Percentiles rank a stretch among this genome's conserved stretches.
Conservation (phyloP, 2,329 filamentous ascomycete genomes). For the Epichloe sp. region DNA sequence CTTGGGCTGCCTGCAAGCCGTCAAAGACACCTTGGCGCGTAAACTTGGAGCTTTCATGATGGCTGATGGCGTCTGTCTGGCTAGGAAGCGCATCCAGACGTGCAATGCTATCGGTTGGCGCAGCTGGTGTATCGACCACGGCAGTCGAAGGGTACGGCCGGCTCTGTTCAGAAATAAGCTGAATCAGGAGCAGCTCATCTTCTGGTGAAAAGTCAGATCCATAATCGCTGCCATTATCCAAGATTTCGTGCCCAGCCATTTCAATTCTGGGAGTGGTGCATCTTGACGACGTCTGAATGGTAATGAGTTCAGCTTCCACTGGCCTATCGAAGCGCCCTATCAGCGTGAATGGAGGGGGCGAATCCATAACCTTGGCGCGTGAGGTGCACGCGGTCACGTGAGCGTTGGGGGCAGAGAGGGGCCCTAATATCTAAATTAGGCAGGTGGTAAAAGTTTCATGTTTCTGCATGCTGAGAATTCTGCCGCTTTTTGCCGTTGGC, state of each 20-base stretch:
- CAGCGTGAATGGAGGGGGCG: background rate
- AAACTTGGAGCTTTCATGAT: background rate
- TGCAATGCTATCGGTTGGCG: background rate
- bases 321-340: background rate
- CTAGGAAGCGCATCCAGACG: constrained; percentile 1
- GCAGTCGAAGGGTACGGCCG: background rate
- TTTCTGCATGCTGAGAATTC: too few relatives aligned
- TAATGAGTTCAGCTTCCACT: background rate
- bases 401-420: background rate
- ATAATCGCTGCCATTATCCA: constrained; percentile 26
- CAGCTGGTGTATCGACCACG: background rate
- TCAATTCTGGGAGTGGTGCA: background rate
- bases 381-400: background rate
- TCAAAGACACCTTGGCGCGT: background rate
- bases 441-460: too few relatives aligned
- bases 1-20: background rate
- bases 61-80: background rate
- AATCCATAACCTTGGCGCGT: background rate
- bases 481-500: background rate
- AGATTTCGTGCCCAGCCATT: constrained; percentile 2
- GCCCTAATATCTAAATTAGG: background rate
- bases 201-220: constrained; percentile 33
- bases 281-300: background rate
- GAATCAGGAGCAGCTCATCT: constrained; percentile 29
- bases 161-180: constrained; percentile 16